phyloP scores from a whole-genome alignment of 2,329 filamentous ascomycete genomes.

The Fonsecaea erecta region DNA sequence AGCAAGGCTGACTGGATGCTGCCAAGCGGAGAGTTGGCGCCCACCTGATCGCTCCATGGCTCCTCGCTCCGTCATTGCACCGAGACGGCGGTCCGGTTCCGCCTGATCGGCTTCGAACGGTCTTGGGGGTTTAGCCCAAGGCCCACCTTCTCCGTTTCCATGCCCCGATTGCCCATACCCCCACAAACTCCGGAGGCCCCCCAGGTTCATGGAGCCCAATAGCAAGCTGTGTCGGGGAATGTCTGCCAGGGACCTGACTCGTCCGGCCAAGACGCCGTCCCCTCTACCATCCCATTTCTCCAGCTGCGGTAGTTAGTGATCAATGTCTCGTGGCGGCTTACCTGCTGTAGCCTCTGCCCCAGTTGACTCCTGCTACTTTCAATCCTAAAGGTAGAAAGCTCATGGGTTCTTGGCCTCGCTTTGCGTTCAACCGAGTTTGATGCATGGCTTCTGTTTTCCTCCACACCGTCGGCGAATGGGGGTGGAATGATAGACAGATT shows the following conservation, averaged over 20 bases:
- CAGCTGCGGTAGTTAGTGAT: not conserved
- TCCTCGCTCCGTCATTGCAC: constrained; percentile 19
- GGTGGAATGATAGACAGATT: not conserved
- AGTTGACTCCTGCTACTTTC: not conserved
- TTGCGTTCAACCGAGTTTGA: constrained; percentile 1
- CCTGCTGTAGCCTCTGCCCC: not conserved
- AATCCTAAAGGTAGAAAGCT: not conserved
- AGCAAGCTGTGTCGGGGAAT: not conserved
- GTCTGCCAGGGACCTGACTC: not conserved
- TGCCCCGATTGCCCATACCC: not conserved
- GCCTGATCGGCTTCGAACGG: constrained; percentile 2
- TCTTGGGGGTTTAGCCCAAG: not conserved
- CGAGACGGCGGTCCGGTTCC: not conserved
- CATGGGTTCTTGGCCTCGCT: not conserved
- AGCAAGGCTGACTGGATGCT: not conserved
- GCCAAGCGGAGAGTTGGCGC: not conserved
- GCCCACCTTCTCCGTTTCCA: not conserved
- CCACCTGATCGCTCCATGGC: not conserved
- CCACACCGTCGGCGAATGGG: not conserved
- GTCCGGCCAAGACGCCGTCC: not conserved
- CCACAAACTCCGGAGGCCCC: not conserved
- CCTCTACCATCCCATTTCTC: not conserved
- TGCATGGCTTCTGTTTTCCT: constrained; percentile 2
- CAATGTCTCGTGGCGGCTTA: not conserved
- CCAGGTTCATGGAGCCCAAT: not conserved